Percentiles rank a stretch among this genome's conserved stretches.
These are phyloP conservation scores for Saccharata proteae DNA, from an alignment of 2,329 filamentous ascomycete genomes.

Conservation along the genomic window DNA sequence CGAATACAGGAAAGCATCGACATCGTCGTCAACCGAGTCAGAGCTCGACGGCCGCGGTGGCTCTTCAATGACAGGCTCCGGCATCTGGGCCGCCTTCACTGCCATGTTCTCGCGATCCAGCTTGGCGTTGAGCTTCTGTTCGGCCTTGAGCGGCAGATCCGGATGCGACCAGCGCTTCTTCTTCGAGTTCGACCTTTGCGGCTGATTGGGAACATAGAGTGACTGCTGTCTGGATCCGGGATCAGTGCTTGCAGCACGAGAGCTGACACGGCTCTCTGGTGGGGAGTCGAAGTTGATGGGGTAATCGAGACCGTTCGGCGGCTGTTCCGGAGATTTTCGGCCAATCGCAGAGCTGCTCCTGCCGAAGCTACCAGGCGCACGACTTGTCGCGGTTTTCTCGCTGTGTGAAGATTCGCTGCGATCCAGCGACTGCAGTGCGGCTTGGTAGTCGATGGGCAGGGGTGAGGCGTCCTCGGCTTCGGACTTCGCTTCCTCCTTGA, in stretches of 20 bases:
- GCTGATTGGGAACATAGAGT: conserved; percentile 1
- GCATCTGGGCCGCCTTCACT: conserved; percentile 21
- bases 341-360: no score
- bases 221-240: conserved; percentile 10
- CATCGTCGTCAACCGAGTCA: conserved; percentile 80
- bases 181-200: conserved; percentile 20
- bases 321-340: conserved; percentile 5
- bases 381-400: no score
- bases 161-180: conserved; percentile 29
- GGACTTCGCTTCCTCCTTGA: conserved; percentile 4
- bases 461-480: conserved; percentile 1
- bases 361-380: no score
- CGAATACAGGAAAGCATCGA: conserved; percentile 72
- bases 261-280: conserved; percentile 4
- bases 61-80: conserved; percentile 49
- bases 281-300: conserved; percentile 4
- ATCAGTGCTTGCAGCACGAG: conserved; percentile 8
- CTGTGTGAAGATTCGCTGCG: no score
- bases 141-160: conserved; percentile 26
- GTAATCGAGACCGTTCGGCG: conserved; percentile 4
- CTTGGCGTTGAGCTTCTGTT: conserved; percentile 23
- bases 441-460: conserved; percentile 27
- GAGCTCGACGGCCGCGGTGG: conserved; percentile 53
- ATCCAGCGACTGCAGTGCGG: conserved; percentile 21
- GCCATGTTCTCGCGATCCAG: conserved; percentile 1